Conservation (phyloP, 768 basidiomycete genomes). For the Russula sp. region DNA sequence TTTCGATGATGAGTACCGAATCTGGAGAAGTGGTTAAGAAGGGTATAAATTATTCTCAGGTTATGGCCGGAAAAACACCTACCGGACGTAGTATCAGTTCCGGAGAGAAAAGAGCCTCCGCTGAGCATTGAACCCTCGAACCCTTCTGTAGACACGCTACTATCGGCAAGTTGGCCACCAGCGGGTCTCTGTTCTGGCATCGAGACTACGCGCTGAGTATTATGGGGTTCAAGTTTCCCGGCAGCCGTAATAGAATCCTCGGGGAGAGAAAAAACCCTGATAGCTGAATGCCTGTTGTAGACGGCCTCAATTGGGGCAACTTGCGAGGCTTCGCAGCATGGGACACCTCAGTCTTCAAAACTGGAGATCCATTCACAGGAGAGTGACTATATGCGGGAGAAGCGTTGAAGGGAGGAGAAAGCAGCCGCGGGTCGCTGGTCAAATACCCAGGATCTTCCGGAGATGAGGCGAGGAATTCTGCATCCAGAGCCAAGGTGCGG, state of each 20-base stretch:
- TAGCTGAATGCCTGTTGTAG: conserved; percentile 12
- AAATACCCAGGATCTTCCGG: conserved; percentile 2
- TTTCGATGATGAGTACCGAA: conserved; percentile 31
- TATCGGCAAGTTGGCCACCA: conserved; percentile 17
- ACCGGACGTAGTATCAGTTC: conserved; percentile 30
- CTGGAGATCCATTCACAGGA: neutral
- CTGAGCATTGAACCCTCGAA: conserved; percentile 26
- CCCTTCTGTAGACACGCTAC: conserved; percentile 28
- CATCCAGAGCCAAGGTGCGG: conserved; percentile 2
- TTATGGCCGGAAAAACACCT: conserved; percentile 13
- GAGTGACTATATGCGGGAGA: conserved; percentile 29
- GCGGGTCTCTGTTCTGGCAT: conserved; percentile 27
- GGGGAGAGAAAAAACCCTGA: conserved; percentile 28
- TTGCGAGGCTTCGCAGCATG: conserved; percentile 23
- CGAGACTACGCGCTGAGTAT: conserved; percentile 25
- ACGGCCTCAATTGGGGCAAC: conserved; percentile 27
- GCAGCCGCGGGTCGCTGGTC: neutral
- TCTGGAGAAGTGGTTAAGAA: conserved; percentile 24
- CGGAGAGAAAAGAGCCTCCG: conserved; percentile 28
- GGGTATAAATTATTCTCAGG: conserved; percentile 17
- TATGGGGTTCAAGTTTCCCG: conserved; percentile 8
- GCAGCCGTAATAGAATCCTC: conserved; percentile 16
- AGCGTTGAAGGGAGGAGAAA: conserved; percentile 17
- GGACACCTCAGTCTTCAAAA: neutral
- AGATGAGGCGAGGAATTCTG: neutral